Percentiles rank a stretch among this genome's conserved stretches.
Conservation (phyloP, 1,284 basidiomycete species). For the Stereum hirsutum region DNA sequence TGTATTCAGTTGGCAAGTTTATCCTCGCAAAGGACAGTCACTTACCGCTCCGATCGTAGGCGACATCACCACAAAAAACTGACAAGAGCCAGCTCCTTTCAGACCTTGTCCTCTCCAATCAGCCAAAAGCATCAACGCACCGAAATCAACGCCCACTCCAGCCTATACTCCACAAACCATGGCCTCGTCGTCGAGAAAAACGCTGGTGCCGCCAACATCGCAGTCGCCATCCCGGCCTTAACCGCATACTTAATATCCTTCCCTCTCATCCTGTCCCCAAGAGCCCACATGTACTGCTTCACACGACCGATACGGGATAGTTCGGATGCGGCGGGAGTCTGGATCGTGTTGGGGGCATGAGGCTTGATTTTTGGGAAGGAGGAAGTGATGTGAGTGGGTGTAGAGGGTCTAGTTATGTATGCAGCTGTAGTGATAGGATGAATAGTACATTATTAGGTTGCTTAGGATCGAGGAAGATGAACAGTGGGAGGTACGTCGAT, state of each 20-base stretch:
- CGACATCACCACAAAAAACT: constrained; percentile 86
- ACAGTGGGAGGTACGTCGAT: neutral
- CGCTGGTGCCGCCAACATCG: constrained; percentile 77
- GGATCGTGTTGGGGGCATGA: constrained; percentile 78
- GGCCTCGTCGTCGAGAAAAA: constrained; percentile 76
- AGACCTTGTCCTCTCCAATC: neutral
- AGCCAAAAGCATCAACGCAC: constrained; percentile 32
- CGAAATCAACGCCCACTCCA: constrained; percentile 94
- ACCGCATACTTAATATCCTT: constrained; percentile 82
- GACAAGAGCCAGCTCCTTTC: constrained; percentile 2
- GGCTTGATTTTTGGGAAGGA: constrained; percentile 78
- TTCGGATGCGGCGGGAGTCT: constrained; percentile 60
- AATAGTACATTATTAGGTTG: no score
- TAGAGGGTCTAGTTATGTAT: constrained; percentile 48
- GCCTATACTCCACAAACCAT: constrained; percentile 73
- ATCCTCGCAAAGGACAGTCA: no score
- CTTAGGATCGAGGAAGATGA: neutral
- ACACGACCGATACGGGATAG: constrained; percentile 50
- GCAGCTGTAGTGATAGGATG: no score
- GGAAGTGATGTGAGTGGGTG: constrained; percentile 47
- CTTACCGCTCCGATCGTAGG: constrained; percentile 79
- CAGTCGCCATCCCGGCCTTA: constrained; percentile 79
- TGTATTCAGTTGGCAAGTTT: no score
- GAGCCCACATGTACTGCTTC: constrained; percentile 67
- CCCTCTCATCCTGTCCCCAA: constrained; percentile 64